phyloP scores from a whole-genome alignment of 2,329 filamentous ascomycete genomes.

The Bipolaris gigantea region DNA sequence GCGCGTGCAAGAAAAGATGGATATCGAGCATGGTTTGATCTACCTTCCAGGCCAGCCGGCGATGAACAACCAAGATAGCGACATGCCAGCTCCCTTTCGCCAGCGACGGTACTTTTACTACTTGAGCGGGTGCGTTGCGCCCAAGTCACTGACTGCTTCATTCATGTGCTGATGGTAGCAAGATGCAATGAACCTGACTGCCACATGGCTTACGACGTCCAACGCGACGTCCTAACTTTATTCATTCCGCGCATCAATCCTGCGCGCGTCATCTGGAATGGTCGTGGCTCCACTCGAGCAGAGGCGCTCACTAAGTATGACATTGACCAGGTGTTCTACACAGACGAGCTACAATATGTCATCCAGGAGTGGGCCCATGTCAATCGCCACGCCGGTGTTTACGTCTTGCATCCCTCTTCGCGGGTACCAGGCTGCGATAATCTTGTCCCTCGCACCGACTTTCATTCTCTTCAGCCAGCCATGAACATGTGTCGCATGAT shows the following conservation, averaged over 20 bases:
- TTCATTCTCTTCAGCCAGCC: slow-evolving; percentile 61
- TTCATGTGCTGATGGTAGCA: slow-evolving; percentile 17
- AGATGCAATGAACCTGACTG: slow-evolving; percentile 56
- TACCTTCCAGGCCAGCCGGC: slow-evolving; percentile 58
- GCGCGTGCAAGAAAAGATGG: slow-evolving; percentile 42
- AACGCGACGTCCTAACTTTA: slow-evolving; percentile 65
- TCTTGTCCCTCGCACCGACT: slow-evolving; percentile 22
- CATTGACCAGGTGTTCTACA: slow-evolving; percentile 69
- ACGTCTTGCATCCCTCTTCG: slow-evolving; percentile 41
- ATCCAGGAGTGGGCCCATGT: slow-evolving; percentile 37
- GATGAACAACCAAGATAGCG: slow-evolving; percentile 59
- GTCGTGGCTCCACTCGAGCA: slow-evolving; percentile 61
- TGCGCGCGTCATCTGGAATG: slow-evolving; percentile 64
- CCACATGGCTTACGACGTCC: slow-evolving; percentile 60
- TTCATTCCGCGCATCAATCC: slow-evolving; percentile 73
- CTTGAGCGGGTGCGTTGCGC: slow-evolving; percentile 51
- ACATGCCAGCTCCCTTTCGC: slow-evolving; percentile 59
- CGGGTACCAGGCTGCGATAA: slow-evolving; percentile 17
- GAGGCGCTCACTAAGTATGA: slow-evolving; percentile 66
- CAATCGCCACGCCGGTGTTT: slow-evolving; percentile 28
- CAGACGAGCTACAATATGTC: slow-evolving; percentile 35
- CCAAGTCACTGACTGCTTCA: background rate
- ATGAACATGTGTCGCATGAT: slow-evolving; percentile 79
- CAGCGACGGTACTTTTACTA: slow-evolving; percentile 67
- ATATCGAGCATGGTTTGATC: slow-evolving; percentile 51